phyloP scores from a whole-genome alignment of 108 stramenopile species.

The Cyclotella kingstonii region DNA sequence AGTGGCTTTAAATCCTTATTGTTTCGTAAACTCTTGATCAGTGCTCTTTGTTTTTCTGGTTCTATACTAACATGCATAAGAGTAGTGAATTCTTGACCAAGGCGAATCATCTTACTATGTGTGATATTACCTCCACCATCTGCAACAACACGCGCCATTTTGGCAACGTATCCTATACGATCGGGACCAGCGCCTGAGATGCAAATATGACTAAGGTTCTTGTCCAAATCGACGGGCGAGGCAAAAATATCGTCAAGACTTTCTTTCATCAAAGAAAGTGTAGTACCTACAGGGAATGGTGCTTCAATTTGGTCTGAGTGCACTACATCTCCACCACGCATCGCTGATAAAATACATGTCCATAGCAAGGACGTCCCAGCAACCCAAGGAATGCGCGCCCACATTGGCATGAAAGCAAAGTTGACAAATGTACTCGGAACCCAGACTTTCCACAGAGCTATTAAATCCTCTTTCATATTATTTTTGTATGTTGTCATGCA shows the following conservation, averaged over 20 bases:
- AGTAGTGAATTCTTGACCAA: conserved; percentile 82
- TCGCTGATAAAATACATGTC: conserved; percentile 82
- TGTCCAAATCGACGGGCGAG: conserved; percentile 71
- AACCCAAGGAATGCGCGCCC: conserved; percentile 78
- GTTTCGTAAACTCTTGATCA: conserved; percentile 39
- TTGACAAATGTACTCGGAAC: conserved; percentile 79
- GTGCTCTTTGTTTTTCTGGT: conserved; percentile 42
- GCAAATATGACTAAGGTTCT: conserved; percentile 56
- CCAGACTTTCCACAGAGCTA: conserved; percentile 87
- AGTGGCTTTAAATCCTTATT: conserved; percentile 45
- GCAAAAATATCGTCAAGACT: conserved; percentile 67
- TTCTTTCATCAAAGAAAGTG: conserved; percentile 61
- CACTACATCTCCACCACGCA: conserved; percentile 81
- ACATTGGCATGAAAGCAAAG: conserved; percentile 94
- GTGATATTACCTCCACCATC: conserved; percentile 82
- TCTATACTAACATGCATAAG: conserved; percentile 80
- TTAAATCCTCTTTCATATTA: conserved; percentile 80
- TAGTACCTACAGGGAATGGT: conserved; percentile 69
- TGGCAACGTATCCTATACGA: conserved; percentile 66
- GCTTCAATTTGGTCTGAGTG: conserved; percentile 70
- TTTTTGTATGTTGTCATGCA: conserved; percentile 51
- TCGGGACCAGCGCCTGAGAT: conserved; percentile 78
- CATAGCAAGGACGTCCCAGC: conserved; percentile 80
- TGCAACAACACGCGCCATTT: conserved; percentile 58
- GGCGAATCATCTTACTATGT: conserved; percentile 76